Evolutionary conservation across 305 asterid genomes (phyloP).

Genomic region (Fraxinus albicans): DNA sequence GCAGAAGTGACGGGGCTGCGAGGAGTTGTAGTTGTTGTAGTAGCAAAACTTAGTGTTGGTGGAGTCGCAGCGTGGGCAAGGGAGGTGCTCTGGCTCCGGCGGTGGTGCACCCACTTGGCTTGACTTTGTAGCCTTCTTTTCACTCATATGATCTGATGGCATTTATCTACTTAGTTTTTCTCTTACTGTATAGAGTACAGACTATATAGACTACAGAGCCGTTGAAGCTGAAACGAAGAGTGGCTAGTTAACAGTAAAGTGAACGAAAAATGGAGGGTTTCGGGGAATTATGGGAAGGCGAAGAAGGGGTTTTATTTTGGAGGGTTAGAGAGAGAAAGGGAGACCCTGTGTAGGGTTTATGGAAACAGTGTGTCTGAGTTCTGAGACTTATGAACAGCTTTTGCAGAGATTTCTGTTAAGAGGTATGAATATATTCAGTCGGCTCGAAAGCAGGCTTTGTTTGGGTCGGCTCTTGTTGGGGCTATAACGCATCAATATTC

Average conservation of each 20-base stretch:
- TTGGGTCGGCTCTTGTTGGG: background rate
- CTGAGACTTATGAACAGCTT: slow-evolving; percentile 55
- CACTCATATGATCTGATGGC: slow-evolving; percentile 46
- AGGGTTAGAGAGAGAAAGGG: slow-evolving; percentile 25
- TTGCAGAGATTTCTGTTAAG: slow-evolving; percentile 44
- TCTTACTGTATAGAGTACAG: background rate
- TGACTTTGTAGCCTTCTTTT: slow-evolving; percentile 32
- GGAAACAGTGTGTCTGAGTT: slow-evolving; percentile 43
- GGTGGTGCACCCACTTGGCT: slow-evolving; percentile 57
- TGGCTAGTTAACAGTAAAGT: background rate
- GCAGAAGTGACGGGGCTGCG: slow-evolving; percentile 91
- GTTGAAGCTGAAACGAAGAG: background rate
- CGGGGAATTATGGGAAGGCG: slow-evolving; percentile 11
- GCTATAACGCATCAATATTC: slow-evolving; percentile 2
- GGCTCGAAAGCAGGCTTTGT: slow-evolving; percentile 51
- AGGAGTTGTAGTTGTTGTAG: slow-evolving; percentile 92
- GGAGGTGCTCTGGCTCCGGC: slow-evolving; percentile 80
- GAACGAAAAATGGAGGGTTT: background rate
- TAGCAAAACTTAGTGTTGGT: slow-evolving; percentile 83
- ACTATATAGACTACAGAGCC: background rate
- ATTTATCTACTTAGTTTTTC: background rate
- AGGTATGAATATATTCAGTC: slow-evolving; percentile 41
- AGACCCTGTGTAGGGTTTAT: slow-evolving; percentile 32
- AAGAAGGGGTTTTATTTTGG: slow-evolving; percentile 36
- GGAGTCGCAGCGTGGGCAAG: slow-evolving; percentile 89